A percentile compares a stretch with the other conserved stretches of the same genome.
Evolutionary conservation across 2,329 filamentous ascomycete genomes (phyloP).

Genomic region (Colletotrichum gloeosporioides): DNA sequence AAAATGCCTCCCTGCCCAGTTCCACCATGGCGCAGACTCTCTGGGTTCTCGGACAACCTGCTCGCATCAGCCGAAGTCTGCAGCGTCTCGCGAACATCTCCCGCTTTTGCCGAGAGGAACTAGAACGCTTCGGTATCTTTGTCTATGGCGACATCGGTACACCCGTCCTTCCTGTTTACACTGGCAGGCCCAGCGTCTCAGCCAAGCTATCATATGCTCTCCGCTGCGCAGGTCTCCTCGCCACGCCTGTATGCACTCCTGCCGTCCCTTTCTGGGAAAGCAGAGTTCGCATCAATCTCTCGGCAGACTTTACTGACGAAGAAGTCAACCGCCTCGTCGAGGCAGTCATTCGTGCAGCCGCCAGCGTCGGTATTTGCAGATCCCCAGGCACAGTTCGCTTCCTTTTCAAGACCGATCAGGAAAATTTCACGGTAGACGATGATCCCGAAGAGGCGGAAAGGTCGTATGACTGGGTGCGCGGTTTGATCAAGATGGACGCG

Average conservation of each 20-base stretch:
- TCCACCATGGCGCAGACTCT: slow-evolving; percentile 19
- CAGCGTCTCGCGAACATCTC: slow-evolving; percentile 2
- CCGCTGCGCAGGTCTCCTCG: slow-evolving; percentile 2
- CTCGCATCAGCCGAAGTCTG: background rate
- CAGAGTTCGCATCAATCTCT: slow-evolving; percentile 22
- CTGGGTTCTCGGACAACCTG: slow-evolving; percentile 17
- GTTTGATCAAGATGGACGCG: background rate
- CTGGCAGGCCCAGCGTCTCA: slow-evolving; percentile 9
- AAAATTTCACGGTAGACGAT: background rate
- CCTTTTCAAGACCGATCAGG: background rate
- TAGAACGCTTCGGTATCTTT: slow-evolving; percentile 9
- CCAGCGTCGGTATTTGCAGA: background rate
- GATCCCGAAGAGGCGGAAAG: background rate
- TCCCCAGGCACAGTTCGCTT: background rate
- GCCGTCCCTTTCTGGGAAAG: slow-evolving; percentile 23
- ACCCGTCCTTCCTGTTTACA: slow-evolving; percentile 7
- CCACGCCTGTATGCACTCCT: slow-evolving; percentile 11
- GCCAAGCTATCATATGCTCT: slow-evolving; percentile 11
- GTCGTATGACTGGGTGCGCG: background rate
- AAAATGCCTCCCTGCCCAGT: background rate
- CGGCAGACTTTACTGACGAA: slow-evolving; percentile 8
- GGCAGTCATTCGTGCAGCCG: background rate
- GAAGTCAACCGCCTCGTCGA: slow-evolving; percentile 9
- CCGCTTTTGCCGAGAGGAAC: slow-evolving; percentile 7
- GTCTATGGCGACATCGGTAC: slow-evolving; percentile 11